Conservation (phyloP, 306 rosid species). For the Quercus engelmannii region DNA sequence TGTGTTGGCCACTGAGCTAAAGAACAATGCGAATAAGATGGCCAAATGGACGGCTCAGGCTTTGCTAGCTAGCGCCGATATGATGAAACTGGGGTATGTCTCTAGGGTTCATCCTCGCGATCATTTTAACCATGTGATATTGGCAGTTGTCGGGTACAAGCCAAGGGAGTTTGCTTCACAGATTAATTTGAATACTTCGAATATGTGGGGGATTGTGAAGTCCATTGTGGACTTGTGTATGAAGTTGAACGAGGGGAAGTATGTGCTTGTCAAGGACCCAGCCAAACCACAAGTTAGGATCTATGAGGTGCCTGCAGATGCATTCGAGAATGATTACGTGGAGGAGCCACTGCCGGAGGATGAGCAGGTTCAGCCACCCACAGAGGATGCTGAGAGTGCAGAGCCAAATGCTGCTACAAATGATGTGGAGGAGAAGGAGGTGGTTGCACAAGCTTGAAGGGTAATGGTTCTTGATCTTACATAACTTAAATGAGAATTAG, state of each 20-base stretch:
- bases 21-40: slow-evolving; percentile 91
- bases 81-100: slow-evolving; percentile 94
- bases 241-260: slow-evolving; percentile 90
- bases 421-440: slow-evolving; percentile 54
- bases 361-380: slow-evolving; percentile 84
- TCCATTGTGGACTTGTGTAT: slow-evolving; percentile 94
- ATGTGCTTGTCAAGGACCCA: slow-evolving; percentile 90
- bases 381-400: slow-evolving; percentile 55
- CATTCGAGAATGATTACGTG: slow-evolving; percentile 91
- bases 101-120: slow-evolving; percentile 95
- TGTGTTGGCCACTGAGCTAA: slow-evolving; percentile 92
- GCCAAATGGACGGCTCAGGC: slow-evolving; percentile 99
- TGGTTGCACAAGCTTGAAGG: slow-evolving; percentile 44
- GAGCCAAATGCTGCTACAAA: slow-evolving; percentile 39
- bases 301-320: slow-evolving; percentile 83
- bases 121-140: slow-evolving; percentile 84
- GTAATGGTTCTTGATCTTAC: slow-evolving; percentile 6
- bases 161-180: slow-evolving; percentile 83
- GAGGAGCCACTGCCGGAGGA: slow-evolving; percentile 97
- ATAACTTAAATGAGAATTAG: background rate
- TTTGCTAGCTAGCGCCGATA: slow-evolving; percentile 74
- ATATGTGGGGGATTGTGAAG: slow-evolving; percentile 98
- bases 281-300: slow-evolving; percentile 93
- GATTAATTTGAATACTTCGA: slow-evolving; percentile 67
- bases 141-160: slow-evolving; percentile 90